These are phyloP conservation scores for Vitis hybrid DNA, from an alignment of 177 flowering plant genomes.

Conservation along the genomic window DNA sequence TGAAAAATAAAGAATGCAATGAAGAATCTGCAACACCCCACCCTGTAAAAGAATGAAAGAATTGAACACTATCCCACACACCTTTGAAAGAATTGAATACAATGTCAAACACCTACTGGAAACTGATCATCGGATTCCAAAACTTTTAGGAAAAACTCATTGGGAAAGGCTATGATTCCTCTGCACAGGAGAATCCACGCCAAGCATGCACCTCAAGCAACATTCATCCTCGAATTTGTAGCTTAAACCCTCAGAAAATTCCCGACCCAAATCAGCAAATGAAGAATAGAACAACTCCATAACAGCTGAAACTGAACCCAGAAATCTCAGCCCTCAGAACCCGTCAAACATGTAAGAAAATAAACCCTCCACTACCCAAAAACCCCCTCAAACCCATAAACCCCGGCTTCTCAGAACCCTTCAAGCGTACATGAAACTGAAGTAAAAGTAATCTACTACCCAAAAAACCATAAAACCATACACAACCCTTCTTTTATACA, in stretches of 20 bases:
- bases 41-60: conserved; percentile 52
- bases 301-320: conserved; percentile 16
- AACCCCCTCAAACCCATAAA: conserved; percentile 18
- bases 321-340: conserved; percentile 12
- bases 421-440: too few species aligned
- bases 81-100: conserved; percentile 42
- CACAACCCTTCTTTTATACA: background rate
- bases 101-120: conserved; percentile 24
- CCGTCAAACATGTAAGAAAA: conserved; percentile 16
- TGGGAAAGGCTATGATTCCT: conserved; percentile 23
- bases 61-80: conserved; percentile 19
- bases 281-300: conserved; percentile 29
- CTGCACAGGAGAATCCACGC: conserved; percentile 17
- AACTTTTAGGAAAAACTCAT: conserved; percentile 37
- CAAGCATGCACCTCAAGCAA: conserved; percentile 19
- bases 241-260: conserved; percentile 26
- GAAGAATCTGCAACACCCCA: conserved; percentile 11
- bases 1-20: conserved; percentile 12
- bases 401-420: background rate
- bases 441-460: conserved; percentile 8
- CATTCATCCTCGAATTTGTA: conserved; percentile 25
- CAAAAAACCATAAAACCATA: conserved; percentile 22
- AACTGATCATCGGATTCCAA: conserved; percentile 61
- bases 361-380: conserved; percentile 19
- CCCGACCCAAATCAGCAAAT: conserved; percentile 26